Percentiles rank a stretch among this genome's conserved stretches.
Evolutionary conservation across 805 yeast genomes (phyloP).

Genomic region (Starmerella bombicola): DNA sequence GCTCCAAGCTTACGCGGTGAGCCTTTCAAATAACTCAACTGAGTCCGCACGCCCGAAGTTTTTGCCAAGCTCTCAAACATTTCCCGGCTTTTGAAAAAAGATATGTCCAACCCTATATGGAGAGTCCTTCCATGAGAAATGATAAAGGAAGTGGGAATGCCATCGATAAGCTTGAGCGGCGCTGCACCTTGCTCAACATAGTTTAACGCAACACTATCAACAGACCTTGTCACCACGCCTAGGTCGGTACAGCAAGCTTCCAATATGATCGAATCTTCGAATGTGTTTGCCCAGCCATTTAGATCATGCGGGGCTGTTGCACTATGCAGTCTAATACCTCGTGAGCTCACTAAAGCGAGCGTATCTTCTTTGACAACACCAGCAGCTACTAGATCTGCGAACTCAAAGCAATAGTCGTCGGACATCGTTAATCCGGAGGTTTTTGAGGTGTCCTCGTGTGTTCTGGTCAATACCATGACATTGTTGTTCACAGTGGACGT

Average conservation of each 20-base stretch:
- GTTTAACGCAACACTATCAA: background rate
- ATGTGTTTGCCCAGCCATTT: background rate
- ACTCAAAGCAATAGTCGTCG: background rate
- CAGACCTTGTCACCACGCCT: background rate
- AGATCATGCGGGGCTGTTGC: background rate
- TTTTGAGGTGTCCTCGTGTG: background rate
- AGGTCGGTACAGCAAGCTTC: conserved; percentile 1
- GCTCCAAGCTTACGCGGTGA: no score
- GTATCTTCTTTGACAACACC: background rate
- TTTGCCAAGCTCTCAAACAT: background rate
- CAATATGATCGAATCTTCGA: background rate
- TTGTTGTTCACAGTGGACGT: background rate
- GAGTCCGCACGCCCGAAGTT: no score
- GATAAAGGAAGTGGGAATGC: background rate
- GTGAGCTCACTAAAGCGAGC: background rate
- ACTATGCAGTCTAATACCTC: conserved; percentile 1
- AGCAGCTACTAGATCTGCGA: background rate
- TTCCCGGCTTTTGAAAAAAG: background rate
- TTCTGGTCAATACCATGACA: background rate
- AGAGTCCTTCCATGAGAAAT: background rate
- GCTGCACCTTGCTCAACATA: background rate
- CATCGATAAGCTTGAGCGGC: background rate
- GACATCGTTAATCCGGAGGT: no score
- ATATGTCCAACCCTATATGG: background rate
- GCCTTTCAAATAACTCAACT: no score